A percentile compares a stretch with the other conserved stretches of the same genome.
phyloP scores from a whole-genome alignment of 345 rosid genomes.

The Linum tenue region DNA sequence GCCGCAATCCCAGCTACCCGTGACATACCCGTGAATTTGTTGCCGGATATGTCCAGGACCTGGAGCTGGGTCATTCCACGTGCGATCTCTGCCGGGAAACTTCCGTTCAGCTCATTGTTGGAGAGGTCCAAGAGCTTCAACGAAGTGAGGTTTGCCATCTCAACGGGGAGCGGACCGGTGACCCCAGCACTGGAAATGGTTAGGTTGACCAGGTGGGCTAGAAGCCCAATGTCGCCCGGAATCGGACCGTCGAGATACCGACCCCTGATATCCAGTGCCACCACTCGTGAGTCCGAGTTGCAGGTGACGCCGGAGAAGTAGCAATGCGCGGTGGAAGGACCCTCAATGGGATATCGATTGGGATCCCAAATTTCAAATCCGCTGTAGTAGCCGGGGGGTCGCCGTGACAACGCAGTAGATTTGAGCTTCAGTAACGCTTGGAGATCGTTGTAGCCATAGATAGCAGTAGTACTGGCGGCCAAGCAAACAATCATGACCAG shows the following conservation, averaged over 20 bases:
- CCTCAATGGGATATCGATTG: too few relatives aligned
- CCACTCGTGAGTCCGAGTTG: conserved; percentile 38
- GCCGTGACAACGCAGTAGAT: conserved; percentile 60
- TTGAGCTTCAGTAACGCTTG: conserved; percentile 55
- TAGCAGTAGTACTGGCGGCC: conserved; percentile 17
- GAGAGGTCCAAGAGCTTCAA: conserved; percentile 58
- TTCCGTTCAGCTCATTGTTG: conserved; percentile 37
- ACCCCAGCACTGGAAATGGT: conserved; percentile 25
- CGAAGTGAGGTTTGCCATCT: conserved; percentile 47
- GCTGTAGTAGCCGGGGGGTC: conserved; percentile 9
- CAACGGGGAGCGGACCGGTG: conserved; percentile 57
- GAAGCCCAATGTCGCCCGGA: conserved; percentile 61
- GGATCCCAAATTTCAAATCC: too few relatives aligned
- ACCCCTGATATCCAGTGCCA: conserved; percentile 48
- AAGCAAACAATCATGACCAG: too few relatives aligned
- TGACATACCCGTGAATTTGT: conserved; percentile 58
- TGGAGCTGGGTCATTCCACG: conserved; percentile 45
- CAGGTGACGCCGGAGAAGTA: conserved; percentile 76
- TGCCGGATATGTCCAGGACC: conserved; percentile 55
- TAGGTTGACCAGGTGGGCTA: conserved; percentile 50
- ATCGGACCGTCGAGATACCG: conserved; percentile 42
- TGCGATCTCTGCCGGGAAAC: conserved; percentile 51
- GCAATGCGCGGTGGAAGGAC: conserved; percentile 37
- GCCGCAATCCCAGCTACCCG: conserved; percentile 32
- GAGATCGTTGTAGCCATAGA: conserved; percentile 40